Conservation (phyloP, 257 asterid species). For the Voacanga thouarsii region DNA sequence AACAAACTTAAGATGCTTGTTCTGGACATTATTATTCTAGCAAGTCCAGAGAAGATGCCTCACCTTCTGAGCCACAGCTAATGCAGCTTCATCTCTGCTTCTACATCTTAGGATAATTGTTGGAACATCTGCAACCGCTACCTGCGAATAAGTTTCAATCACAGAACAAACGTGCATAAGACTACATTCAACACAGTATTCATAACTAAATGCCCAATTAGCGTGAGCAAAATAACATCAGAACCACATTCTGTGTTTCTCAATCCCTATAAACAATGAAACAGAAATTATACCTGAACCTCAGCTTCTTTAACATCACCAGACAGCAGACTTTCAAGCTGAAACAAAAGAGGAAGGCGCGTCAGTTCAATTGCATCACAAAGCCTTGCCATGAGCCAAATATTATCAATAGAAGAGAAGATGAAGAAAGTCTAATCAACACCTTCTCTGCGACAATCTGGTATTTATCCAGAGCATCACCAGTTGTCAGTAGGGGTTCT, state of each 20-base stretch:
- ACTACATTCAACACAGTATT: not conserved
- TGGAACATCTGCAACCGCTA: conserved; percentile 87
- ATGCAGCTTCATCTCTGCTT: conserved; percentile 96
- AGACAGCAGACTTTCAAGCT: conserved; percentile 73
- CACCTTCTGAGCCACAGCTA: conserved; percentile 98
- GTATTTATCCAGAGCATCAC: conserved; percentile 89
- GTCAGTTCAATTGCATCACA: conserved; percentile 14
- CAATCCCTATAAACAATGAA: not conserved
- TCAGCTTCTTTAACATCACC: conserved; percentile 67
- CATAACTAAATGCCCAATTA: not conserved
- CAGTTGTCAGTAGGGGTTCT: conserved; percentile 71
- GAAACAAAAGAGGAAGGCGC: conserved; percentile 29
- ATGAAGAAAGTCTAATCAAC: conserved; percentile 7
- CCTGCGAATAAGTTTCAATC: conserved; percentile 36
- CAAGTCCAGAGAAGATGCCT: conserved; percentile 6
- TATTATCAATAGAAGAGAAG: conserved; percentile 6
- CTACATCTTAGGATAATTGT: conserved; percentile 76
- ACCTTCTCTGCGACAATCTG: conserved; percentile 92
- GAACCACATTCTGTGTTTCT: not conserved
- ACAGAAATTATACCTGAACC: conserved; percentile 55
- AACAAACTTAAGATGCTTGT: conserved; percentile 8
- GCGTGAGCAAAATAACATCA: not conserved
- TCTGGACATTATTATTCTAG: conserved; percentile 9
- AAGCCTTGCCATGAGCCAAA: not conserved
- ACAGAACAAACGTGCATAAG: not conserved